Evolutionary conservation across 208 protist species (phyloP), one percentile per base, ranked within the genome.

Genomic region (Wallacemonas rigidus): DNA sequence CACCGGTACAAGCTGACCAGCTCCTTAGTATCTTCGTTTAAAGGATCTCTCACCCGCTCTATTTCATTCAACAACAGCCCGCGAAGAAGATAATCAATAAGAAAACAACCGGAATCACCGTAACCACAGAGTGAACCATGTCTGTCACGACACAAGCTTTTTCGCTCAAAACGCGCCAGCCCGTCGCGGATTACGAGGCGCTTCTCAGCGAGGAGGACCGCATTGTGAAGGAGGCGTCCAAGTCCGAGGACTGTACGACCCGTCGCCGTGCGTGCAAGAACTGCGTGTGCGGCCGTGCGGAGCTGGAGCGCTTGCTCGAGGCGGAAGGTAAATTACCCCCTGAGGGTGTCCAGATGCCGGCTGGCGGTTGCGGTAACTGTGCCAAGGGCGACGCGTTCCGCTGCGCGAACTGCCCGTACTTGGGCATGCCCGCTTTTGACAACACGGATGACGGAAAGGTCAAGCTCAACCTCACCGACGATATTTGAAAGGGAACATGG

Each of bases 311-410:
- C 7, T 60, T 70, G 43, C 61, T 87, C 7, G 79, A 85, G 72
- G 81, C 83, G 40, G 74, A 82, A 56, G 86, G 83, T 9, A 84
- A 86, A 69, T 47, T 84, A 4, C 54, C 71, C 11, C 67, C 74
- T 17, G 80, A 85, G 17, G 82, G 62, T 40, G 47, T 80, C 4
- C 40, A 80, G 62, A 84, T 89, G 78, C 91, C 91, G 2, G 14
- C 83, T 5, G 91, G 91, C 65, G 91, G 93, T 9, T 97, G 93
- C 39, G 93, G 93, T 44, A 95, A 92, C 79, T 97, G 93, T 75
- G 72, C 90, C 2, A 86, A 88, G 64, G 93, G 93, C 1, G 93
- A 97, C 61, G 93, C 93, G 15, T 97, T 97, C 69, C 91, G 93
- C 72, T 97, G 93, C 62, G 93, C 93, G 39, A 80, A 74, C 50